phyloP scores from a whole-genome alignment of 2,329 filamentous ascomycete species.

The Neofusicoccum umdonicola region DNA sequence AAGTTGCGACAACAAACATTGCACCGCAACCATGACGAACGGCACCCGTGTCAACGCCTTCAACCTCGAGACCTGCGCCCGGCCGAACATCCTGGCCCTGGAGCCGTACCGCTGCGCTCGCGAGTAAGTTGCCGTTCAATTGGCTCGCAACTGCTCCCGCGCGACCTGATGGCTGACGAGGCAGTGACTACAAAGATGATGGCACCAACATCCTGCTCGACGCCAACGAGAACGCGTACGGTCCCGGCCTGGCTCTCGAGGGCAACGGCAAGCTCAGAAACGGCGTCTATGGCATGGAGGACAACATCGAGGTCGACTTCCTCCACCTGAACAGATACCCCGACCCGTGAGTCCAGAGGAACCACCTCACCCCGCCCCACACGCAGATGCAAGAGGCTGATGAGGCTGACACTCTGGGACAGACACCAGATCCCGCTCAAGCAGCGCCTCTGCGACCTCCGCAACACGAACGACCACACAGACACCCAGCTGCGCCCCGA shows the following conservation, averaged over 20 bases:
- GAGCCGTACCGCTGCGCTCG: slow-evolving; percentile 55
- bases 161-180: slow-evolving; percentile 30
- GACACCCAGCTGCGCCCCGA: slow-evolving; percentile 75
- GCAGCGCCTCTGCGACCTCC: slow-evolving; percentile 77
- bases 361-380: neutral
- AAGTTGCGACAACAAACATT: neutral
- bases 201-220: slow-evolving; percentile 94
- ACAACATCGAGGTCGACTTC: slow-evolving; percentile 66
- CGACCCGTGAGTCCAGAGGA: slow-evolving; percentile 61
- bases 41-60: slow-evolving; percentile 34
- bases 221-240: slow-evolving; percentile 96
- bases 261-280: slow-evolving; percentile 49
- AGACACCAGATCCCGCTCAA: slow-evolving; percentile 81
- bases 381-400: neutral
- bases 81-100: slow-evolving; percentile 53
- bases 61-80: slow-evolving; percentile 50
- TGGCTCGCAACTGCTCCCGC: slow-evolving; percentile 20
- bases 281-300: slow-evolving; percentile 35
- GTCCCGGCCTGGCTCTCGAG: slow-evolving; percentile 67
- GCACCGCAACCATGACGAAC: slow-evolving; percentile 10
- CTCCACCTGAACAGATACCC: slow-evolving; percentile 89
- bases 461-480: slow-evolving; percentile 70
- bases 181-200: slow-evolving; percentile 96
- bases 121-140: slow-evolving; percentile 42
- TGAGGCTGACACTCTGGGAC: neutral